Evolutionary conservation across 345 rosid species (phyloP).

Genomic region (Excoecaria agallocha): DNA sequence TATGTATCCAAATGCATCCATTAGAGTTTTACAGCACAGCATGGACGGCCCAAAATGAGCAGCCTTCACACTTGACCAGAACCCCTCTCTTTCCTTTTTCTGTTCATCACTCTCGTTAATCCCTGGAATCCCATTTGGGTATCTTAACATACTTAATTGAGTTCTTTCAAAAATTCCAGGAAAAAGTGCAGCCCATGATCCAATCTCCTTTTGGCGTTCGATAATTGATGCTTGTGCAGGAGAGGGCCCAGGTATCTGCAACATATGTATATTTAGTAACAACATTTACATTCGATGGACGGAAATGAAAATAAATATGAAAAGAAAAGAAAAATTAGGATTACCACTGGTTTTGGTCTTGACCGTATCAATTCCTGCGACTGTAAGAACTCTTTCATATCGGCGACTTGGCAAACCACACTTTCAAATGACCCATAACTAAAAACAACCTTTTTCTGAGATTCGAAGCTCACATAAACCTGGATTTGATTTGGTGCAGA

Average conservation of each 20-base stretch:
- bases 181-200: constrained; percentile 71
- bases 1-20: constrained; percentile 45
- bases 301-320: too few species aligned
- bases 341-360: constrained; percentile 69
- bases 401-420: constrained; percentile 73
- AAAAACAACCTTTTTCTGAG: constrained; percentile 60
- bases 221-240: constrained; percentile 54
- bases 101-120: constrained; percentile 60
- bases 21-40: constrained; percentile 55
- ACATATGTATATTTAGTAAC: background rate
- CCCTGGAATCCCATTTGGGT: constrained; percentile 68
- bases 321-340: background rate
- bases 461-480: constrained; percentile 74
- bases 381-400: constrained; percentile 20
- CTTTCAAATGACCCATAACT: constrained; percentile 75
- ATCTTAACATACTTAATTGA: constrained; percentile 52
- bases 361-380: constrained; percentile 68
- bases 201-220: constrained; percentile 66
- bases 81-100: constrained; percentile 50
- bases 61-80: constrained; percentile 69
- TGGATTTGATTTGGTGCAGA: constrained; percentile 60
- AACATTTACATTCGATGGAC: too few species aligned
- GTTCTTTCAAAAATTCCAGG: constrained; percentile 84
- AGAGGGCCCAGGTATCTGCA: constrained; percentile 71
- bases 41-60: constrained; percentile 68